Evolutionary conservation across 1,139 yeast species (phyloP), one percentile per base, ranked within the genome.

Genomic region (Kodamaea ohmeri): DNA sequence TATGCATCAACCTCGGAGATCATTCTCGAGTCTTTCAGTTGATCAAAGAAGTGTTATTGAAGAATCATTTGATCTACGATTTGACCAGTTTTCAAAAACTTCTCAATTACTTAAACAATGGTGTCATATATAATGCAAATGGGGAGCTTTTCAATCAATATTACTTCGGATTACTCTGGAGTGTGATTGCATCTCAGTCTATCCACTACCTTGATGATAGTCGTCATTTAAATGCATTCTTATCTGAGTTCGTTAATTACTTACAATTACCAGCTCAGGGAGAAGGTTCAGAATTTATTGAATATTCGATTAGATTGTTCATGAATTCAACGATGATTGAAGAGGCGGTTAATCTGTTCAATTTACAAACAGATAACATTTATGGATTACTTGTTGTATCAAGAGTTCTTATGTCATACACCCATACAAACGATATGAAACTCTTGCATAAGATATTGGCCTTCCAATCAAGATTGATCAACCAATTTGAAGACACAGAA

Each of bases 401-500:
- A 1, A 55, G 52, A 30, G 48, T 45, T 26, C 49, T 68, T 33
- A 50, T 58, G 51, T 41, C 45, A 4, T 50, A 46, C 38, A 27
- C 44, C 13, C 47, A 49, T 15, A 40, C 43, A 1, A 38, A 40
- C 5, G 45, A 47, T 16, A 31, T 48, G 11, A 34, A 34, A 1
- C 35, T 46, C 8, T 34, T 51, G 6, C 46, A 52, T n/a, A 61
- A 58, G 42, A 49, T 66, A 15, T 43, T 59, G 12, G 49, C 59
- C 19, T 59, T 57, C 39, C 65, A 65, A 49, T 60, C 80, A 1
- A 58, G 63, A 19, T 49, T 79, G 44, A 58, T 77, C 14, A 61
- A 70, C 34, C 74, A 73, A 52, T 68, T 78, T 37, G 75, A 75
- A 49, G 79, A 77, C 45, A 58, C 77, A 20, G 80, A 75, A 34